Base-by-base conservation (phyloP, 1,284 basidiomycete species). In the Trametes versicolor region DNA sequence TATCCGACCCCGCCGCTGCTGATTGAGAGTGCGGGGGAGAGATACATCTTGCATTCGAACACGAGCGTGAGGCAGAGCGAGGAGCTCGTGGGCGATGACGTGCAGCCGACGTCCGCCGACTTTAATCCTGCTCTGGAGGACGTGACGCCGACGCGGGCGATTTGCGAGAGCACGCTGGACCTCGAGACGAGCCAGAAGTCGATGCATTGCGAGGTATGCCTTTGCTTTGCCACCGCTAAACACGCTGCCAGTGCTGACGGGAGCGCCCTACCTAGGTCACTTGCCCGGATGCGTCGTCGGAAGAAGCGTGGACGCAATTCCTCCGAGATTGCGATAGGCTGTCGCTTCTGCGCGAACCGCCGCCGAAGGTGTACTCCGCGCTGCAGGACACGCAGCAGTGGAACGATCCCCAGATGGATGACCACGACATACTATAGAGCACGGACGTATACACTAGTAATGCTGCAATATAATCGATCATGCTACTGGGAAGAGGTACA, bases 1-100 rank as follows among this genome's bases (percentile, higher is more conserved):
- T 83, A 82, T 63, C 86, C 84, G 9, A 78, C 82, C 32, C 80
- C 86, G n/a, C 91, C 91, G 5, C 71, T 87, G 43, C 76, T 74
- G 36, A 55, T 91, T 21, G 72, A 58, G 13, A 71, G 82, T 63
- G 72, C 79, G 5, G 83, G 79, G 23, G 70, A 73, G 2, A 74
- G 71, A 43, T 93, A 86, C 70, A 77, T 85, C 49, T 80, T 92
- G 21, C 78, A 82, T 58, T 79, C 82, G 7, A 85, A 78, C 65
- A 78, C 77, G 36, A 87, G 78, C 67, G 79, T 90, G 53, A 84
- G 83, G 48, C 87, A 83, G 72, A 83, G 78, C 65, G 62, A 69
- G 19, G 78, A 83, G 62, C n/a, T 69, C n/a, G 57, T 77, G 27
- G 55, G 68, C 8, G 36, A 63, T 25, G 64, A 51, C 23, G 56